phyloP scores from a whole-genome alignment of 257 asterid species.

The Solanum microdontum region DNA sequence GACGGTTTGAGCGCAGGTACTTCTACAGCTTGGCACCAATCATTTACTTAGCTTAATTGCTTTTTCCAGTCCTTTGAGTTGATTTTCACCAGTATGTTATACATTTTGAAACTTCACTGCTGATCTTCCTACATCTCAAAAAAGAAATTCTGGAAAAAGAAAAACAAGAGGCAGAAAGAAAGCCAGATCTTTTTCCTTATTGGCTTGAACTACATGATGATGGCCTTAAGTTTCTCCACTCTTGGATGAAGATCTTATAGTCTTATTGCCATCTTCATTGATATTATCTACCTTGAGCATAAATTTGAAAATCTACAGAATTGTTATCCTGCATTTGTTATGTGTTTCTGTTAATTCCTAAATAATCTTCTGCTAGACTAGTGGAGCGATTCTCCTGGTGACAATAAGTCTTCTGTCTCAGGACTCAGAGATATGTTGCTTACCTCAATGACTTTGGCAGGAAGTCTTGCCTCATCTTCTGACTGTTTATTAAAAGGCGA shows the following conservation, averaged over 20 bases:
- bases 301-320: not conserved
- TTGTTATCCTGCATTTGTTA: not conserved
- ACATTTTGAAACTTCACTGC: not conserved
- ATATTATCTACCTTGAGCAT: not conserved
- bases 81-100: not conserved
- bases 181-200: not conserved
- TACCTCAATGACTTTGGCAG: not conserved
- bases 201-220: not conserved
- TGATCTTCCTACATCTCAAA: not conserved
- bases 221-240: not conserved
- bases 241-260: not conserved
- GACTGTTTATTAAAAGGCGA: not conserved
- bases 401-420: not conserved
- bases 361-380: not conserved
- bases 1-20: constrained; percentile 98
- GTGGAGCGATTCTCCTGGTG: not conserved
- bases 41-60: not conserved
- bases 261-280: not conserved
- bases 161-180: not conserved
- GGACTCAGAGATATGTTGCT: not conserved
- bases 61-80: not conserved
- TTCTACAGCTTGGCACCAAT: not conserved
- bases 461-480: not conserved
- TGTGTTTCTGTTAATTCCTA: not conserved
- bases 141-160: not conserved